Percentiles rank a stretch among this genome's conserved stretches.
phyloP scores from a whole-genome alignment of 345 rosid genomes.

The Linum trigynum region DNA sequence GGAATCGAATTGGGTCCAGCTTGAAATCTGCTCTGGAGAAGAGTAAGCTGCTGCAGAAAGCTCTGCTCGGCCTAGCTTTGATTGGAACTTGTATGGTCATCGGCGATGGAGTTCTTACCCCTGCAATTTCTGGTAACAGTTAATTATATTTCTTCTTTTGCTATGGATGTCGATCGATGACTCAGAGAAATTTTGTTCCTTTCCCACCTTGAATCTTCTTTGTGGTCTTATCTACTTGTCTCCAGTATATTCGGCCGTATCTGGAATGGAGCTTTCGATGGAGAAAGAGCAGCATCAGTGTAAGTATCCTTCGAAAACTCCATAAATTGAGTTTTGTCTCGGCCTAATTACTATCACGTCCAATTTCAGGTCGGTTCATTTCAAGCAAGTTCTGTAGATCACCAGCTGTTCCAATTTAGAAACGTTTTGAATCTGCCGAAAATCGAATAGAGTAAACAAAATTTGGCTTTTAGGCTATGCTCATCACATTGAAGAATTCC shows the following conservation, averaged over 20 bases:
- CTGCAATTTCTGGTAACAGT: conserved; percentile 14
- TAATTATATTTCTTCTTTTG: neutral
- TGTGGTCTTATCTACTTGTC: neutral
- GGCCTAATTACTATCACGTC: too few relatives aligned
- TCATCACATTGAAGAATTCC: too few relatives aligned
- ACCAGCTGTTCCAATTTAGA: too few relatives aligned
- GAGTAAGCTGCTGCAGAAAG: conserved; percentile 31
- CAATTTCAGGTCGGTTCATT: too few relatives aligned
- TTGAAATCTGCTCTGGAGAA: conserved; percentile 48
- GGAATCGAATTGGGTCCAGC: conserved; percentile 31
- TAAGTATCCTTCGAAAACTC: conserved; percentile 7
- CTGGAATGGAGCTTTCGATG: conserved; percentile 27
- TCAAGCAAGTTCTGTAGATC: too few relatives aligned
- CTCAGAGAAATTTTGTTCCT: neutral
- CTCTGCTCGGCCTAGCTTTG: conserved; percentile 10
- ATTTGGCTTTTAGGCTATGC: too few relatives aligned
- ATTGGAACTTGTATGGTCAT: conserved; percentile 22
- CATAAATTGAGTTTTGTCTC: too few relatives aligned
- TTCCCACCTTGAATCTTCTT: neutral
- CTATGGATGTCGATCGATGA: neutral
- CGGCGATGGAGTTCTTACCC: conserved; percentile 19
- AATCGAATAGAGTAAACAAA: too few relatives aligned
- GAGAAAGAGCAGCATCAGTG: conserved; percentile 20
- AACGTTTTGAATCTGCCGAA: too few relatives aligned
- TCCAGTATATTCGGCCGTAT: conserved; percentile 32